A percentile compares a stretch with the other conserved stretches of the same genome.
These are phyloP conservation scores for Nicotiana obtusifolia DNA, from an alignment of 257 asterid species.

Conservation along the genomic window DNA sequence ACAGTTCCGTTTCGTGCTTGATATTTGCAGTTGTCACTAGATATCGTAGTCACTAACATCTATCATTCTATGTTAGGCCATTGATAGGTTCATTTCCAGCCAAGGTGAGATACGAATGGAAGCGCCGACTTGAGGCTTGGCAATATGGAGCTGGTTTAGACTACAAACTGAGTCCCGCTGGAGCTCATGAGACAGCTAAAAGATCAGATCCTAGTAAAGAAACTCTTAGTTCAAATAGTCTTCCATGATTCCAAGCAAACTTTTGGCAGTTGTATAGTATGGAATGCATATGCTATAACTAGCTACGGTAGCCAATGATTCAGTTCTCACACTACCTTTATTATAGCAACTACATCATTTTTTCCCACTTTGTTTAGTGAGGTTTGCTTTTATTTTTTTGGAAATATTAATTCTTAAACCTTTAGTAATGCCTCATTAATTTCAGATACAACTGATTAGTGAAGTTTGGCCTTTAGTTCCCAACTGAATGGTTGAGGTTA, in stretches of 20 bases:
- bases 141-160: slow-evolving; percentile 94
- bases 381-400: neutral
- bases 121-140: slow-evolving; percentile 85
- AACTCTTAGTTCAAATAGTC: neutral
- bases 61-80: slow-evolving; percentile 40
- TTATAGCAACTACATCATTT: neutral
- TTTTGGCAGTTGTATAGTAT: neutral
- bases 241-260: neutral
- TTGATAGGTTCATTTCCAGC: slow-evolving; percentile 45
- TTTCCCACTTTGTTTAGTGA: neutral
- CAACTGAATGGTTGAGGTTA: neutral
- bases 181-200: neutral
- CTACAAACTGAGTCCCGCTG: slow-evolving; percentile 38
- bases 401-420: neutral
- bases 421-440: neutral
- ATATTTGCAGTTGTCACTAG: neutral
- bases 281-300: neutral
- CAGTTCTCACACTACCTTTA: neutral
- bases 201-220: neutral
- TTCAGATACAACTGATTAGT: neutral
- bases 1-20: neutral
- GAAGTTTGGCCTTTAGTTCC: neutral
- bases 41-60: neutral
- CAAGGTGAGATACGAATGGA: slow-evolving; percentile 62
- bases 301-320: neutral